Conservation (phyloP, 495 filamentous ascomycete genomes). For the Haplographium delicatum region DNA sequence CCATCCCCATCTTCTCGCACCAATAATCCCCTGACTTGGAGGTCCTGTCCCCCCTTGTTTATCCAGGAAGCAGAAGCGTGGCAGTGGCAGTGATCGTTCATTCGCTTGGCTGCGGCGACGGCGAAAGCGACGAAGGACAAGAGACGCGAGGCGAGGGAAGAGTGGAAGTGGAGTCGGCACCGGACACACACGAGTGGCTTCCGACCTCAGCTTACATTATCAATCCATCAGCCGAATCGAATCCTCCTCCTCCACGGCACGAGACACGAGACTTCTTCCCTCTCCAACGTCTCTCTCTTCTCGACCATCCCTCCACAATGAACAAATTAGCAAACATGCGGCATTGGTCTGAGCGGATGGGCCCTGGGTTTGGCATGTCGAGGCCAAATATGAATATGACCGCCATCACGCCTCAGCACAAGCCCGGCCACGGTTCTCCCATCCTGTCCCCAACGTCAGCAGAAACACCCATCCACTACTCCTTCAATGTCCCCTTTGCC, state of each 20-base stretch:
- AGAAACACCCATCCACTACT: constrained; percentile 64
- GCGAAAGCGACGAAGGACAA: too few relatives aligned
- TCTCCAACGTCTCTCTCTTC: constrained; percentile 31
- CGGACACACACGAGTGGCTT: neutral
- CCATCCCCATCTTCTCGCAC: too few relatives aligned
- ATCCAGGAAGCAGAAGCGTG: neutral
- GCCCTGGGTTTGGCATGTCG: constrained; percentile 72
- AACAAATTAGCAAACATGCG: constrained; percentile 93
- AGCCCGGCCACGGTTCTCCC: constrained; percentile 60
- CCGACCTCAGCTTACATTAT: neutral
- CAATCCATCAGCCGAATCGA: constrained; percentile 7
- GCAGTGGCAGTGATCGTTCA: too few relatives aligned
- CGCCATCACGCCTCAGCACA: constrained; percentile 59
- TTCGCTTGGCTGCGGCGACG: too few relatives aligned
- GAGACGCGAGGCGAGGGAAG: too few relatives aligned
- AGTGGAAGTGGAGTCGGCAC: too few relatives aligned
- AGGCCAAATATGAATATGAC: constrained; percentile 53
- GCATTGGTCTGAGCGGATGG: constrained; percentile 92
- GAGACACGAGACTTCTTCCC: constrained; percentile 19
- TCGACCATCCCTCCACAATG: constrained; percentile 54
- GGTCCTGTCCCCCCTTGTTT: neutral
- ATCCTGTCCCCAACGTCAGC: constrained; percentile 58
- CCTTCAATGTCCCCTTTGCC: constrained; percentile 94
- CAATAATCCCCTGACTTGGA: neutral
- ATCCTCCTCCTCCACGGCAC: neutral